Base-by-base conservation (phyloP, 306 rosid species). In the Acacia confusa region DNA sequence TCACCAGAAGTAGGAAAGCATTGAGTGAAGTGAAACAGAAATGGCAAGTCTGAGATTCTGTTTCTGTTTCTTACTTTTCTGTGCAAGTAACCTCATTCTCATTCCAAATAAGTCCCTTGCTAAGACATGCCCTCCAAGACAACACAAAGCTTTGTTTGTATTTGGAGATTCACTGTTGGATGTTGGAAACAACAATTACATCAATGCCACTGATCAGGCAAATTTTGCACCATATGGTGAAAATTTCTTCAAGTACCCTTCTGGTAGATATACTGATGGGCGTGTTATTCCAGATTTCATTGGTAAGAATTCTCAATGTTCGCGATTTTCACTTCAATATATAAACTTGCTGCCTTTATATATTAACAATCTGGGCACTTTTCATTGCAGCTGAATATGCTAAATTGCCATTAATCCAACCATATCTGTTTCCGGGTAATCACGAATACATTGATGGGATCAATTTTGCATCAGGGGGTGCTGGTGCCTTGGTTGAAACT, bases 381-480 rank as follows among this genome's bases (percentile, higher is more conserved):
- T n/a, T 32, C 61, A 9, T 72, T 86, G 80, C 88, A 92, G 93
- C 92, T 74, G 88, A 91, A 77, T 91, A 80, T 84, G 93, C 90
- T 34, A 65, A 82, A 25, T 57, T 91, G 76, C 91, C 79, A 15
- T 63, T 63, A 28, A 28, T 89, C 27, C 88, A 79, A 38, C 82
- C 93, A 3, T 89, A 86, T 74, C 83, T 91, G 20, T 79, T 88
- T 66, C 92, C 89, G 8, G 84, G 86, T 61, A 14, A 65, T 72
- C 70, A 75, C 27, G 32, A 4, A 3, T 91, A 85, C 55, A 57
- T 71, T 0, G 47, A 81, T 61, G 97, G 97, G 7, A 80, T 81
- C 40, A 92, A 92, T 85, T 89, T 92, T 81, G 94, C 97, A 32
- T 91, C 95, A 38, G 89, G 70, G 12, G 95, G 92, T 52, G 94